Base-by-base conservation (phyloP, 306 rosid genomes). In the Dalbergia oliveri region DNA sequence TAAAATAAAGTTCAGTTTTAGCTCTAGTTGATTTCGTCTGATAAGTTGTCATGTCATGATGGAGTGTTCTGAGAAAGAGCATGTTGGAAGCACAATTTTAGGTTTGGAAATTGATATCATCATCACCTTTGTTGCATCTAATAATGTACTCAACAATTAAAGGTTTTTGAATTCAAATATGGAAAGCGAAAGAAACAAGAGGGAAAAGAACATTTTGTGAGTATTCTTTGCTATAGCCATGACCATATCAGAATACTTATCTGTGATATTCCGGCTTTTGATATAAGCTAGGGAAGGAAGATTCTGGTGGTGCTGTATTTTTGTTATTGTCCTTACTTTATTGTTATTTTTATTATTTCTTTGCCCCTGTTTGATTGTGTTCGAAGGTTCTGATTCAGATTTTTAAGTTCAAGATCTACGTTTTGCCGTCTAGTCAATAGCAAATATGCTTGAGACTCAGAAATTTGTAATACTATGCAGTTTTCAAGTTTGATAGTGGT, bases 131-230 rank as follows among this genome's bases (percentile, higher is more conserved):
- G 21, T 3, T 44, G 11, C 10, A 57, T 59, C 41, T 62, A 34
- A 76, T 76, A 19, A 50, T 34, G 18, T 76, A 45, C 15, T 19
- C 6, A 34, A 31, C 34, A 13, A 8, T 11, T 8, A 47, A 9
- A 51, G 23, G n/a, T 77, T 23, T 54, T 54, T 18, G 45, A 56
- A 5, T 57, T 68, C 35, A 57, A 57, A 70, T 50, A 33, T 8
- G 41, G 21, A 45, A 59, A 49, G 3, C 6, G 6, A 49, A 64
- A 26, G 73, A 64, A 72, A 51, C 77, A 14, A 60, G 11, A 64
- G 11, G 71, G 79, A 21, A 71, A 80, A 72, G 84, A 51, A 64
- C 61, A 72, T 64, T 80, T 3, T 26, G 1, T n/a, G n/a, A 51
- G 53, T 39, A 31, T 80, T 72, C 67, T 31, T 72, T 50, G 34